phyloP scores from a whole-genome alignment of 257 asterid genomes.

The Asclepias syriaca region DNA sequence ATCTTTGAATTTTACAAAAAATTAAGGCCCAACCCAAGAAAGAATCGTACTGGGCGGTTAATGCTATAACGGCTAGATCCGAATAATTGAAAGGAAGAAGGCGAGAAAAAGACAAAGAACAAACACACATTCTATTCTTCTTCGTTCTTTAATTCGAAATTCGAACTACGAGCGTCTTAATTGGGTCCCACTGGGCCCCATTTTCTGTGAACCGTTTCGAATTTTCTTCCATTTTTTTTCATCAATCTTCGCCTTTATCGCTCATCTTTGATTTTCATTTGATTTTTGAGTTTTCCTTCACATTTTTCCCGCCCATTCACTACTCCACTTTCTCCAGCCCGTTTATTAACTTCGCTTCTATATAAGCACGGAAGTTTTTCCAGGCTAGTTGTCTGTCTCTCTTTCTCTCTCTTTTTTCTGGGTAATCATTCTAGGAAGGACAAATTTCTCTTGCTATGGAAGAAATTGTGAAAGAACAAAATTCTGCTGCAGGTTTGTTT shows the following conservation, averaged over 20 bases:
- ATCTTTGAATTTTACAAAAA: too few relatives aligned
- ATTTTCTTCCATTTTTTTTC: background rate
- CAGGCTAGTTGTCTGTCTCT: background rate
- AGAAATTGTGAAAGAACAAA: slow-evolving; percentile 8
- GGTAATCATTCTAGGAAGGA: background rate
- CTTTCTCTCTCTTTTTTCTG: background rate
- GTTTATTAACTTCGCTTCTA: slow-evolving; percentile 9
- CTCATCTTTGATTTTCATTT: background rate
- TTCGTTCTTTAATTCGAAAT: slow-evolving; percentile 7
- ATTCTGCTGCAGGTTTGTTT: slow-evolving; percentile 3
- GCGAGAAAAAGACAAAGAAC: background rate
- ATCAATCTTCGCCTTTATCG: background rate
- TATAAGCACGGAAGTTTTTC: background rate
- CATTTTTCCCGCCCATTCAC: slow-evolving; percentile 8
- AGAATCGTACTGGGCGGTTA: background rate
- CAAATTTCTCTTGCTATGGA: background rate
- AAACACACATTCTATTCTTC: background rate
- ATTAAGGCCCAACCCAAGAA: too few relatives aligned
- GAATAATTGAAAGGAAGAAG: background rate
- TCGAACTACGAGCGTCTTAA: slow-evolving; percentile 12
- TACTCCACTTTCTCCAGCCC: background rate
- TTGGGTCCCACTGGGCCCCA: slow-evolving; percentile 14
- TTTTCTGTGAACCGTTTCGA: background rate
- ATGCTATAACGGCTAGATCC: background rate
- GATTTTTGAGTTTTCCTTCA: slow-evolving; percentile 1